A percentile compares a stretch with the other conserved stretches of the same genome.
phyloP scores from a whole-genome alignment of 441 rosid genomes.

The Populus tomentosa region DNA sequence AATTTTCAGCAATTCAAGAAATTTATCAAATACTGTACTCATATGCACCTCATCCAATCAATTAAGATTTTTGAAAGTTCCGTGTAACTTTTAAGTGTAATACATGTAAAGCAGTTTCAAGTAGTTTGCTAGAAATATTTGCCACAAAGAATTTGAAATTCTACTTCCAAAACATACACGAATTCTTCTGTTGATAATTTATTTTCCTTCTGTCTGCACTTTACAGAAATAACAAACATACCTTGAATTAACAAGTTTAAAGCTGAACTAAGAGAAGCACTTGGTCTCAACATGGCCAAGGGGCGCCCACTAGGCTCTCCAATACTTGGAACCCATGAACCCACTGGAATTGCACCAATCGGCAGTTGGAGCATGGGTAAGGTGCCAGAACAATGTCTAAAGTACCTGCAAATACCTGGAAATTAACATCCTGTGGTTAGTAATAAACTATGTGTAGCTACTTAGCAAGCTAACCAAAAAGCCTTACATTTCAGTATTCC shows the following conservation, averaged over 20 bases:
- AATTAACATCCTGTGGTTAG: conserved; percentile 28
- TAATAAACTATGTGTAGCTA: neutral
- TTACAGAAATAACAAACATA: conserved; percentile 19
- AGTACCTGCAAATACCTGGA: conserved; percentile 66
- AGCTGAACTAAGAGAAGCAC: conserved; percentile 54
- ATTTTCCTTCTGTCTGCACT: neutral
- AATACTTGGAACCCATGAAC: conserved; percentile 57
- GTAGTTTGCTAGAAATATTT: neutral
- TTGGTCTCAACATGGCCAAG: conserved; percentile 54
- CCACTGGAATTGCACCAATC: conserved; percentile 46
- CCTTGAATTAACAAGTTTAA: conserved; percentile 59
- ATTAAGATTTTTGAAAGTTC: neutral
- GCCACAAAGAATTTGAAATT: neutral
- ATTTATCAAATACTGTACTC: too few relatives aligned
- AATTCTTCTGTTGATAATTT: neutral
- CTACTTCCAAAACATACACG: neutral
- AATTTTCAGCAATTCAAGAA: neutral
- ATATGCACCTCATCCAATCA: neutral
- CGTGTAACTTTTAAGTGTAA: neutral
- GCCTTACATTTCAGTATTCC: conserved; percentile 57
- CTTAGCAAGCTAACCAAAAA: conserved; percentile 15
- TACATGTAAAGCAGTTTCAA: neutral
- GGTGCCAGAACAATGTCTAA: conserved; percentile 45
- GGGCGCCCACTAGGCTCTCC: conserved; percentile 53
- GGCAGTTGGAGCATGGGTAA: conserved; percentile 54